Evolutionary conservation across 176 grass and related monocot genomes (phyloP), one percentile per base, ranked within the genome.

Genomic region (Oryza brachyantha): DNA sequence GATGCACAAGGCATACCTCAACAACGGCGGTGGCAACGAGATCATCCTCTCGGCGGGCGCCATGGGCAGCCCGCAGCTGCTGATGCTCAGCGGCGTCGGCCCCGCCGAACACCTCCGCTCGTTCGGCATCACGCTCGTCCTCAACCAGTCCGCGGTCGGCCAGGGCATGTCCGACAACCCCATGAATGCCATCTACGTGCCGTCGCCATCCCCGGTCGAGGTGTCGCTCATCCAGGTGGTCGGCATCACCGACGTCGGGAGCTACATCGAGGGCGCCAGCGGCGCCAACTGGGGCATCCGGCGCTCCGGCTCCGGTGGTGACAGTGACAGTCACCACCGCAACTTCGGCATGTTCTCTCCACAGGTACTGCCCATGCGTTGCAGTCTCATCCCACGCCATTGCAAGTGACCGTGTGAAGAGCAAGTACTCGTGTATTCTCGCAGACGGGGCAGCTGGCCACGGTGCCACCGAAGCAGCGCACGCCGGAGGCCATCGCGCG

Each of bases 301-400:
- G 7, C 66, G 19, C 42, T 26, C 39, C 22, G 68, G 35, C 48
- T 46, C 76, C 29, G 5, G 10, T 3, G 40, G 12, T 22, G 10
- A 31, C n/a, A 34, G 12, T 22, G 10, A 31, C n/a, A 34, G 27
- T 13, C 79, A 13, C 29, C 75, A 40, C 11, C 78, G 75, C 78
- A 90, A 88, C 74, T 96, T 96, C 50, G 93, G 87, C 79, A 96
- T 94, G 88, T 94, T 94, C 81, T 91, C 88, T 50, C 92, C 88
- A 29, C 88, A 90, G 91, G 91, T 90, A 37, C 34, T 17, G 7
- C 61, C 8, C 27, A 2, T 64, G 43, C 43, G 13, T 0, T 36
- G 35, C 31, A 4, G 29, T 48, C 62, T 48, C 62, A 68, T 68
- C 63, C 35, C 19, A 64, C 55, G 50, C 77, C 77, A 71, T 61